These are phyloP conservation scores for Gamsiella multidivaricata DNA, from an alignment of 192 early-diverging fungal species.

Conservation along the genomic window DNA sequence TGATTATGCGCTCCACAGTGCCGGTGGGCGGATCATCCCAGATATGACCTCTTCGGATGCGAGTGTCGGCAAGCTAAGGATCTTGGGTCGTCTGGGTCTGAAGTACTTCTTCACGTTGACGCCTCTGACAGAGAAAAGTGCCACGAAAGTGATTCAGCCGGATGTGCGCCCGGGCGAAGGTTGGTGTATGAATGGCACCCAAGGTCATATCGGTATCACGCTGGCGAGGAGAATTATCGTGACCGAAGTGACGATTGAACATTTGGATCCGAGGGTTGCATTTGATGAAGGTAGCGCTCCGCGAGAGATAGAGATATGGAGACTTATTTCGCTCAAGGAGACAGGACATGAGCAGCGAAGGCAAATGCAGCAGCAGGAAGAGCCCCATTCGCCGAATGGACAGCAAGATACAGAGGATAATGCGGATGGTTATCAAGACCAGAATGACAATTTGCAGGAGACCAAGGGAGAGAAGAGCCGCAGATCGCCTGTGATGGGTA, in stretches of 20 bases:
- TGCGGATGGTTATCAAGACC: too few species aligned
- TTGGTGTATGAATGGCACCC: slow-evolving; percentile 73
- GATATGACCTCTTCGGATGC: slow-evolving; percentile 63
- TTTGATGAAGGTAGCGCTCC: slow-evolving; percentile 71
- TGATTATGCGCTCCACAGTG: slow-evolving; percentile 74
- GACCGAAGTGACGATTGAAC: slow-evolving; percentile 72
- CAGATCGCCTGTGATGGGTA: slow-evolving; percentile 18
- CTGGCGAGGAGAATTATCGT: slow-evolving; percentile 65
- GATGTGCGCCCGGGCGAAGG: slow-evolving; percentile 71
- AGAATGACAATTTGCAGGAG: slow-evolving; percentile 2
- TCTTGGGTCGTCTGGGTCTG: slow-evolving; percentile 23
- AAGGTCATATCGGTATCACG: slow-evolving; percentile 69
- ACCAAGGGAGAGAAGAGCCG: too few species aligned
- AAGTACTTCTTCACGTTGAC: not conserved
- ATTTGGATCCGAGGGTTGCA: slow-evolving; percentile 65
- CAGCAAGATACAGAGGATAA: too few species aligned
- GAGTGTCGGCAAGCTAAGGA: not conserved
- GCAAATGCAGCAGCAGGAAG: not conserved
- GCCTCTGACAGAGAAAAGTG: not conserved
- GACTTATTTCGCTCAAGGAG: slow-evolving; percentile 7
- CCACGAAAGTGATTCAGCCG: slow-evolving; percentile 53
- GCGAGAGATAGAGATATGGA: slow-evolving; percentile 75
- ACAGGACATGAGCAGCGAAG: not conserved
- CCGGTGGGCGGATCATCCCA: slow-evolving; percentile 70
- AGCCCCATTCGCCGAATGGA: too few species aligned